Conservation (phyloP, 139 green algal species). For the Ettlia oleoabundans region DNA sequence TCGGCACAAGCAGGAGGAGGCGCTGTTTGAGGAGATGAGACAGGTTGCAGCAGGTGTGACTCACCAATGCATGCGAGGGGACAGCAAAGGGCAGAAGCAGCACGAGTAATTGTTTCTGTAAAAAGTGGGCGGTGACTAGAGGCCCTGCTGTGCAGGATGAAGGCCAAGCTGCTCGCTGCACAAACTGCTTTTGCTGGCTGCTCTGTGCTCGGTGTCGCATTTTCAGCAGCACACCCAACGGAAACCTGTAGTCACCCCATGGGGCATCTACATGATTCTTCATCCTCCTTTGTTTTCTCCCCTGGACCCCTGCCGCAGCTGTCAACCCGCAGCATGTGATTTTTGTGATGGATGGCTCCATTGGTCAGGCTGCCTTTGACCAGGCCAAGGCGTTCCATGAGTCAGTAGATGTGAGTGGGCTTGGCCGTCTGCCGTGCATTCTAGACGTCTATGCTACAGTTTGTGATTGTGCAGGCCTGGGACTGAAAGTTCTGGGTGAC, state of each 20-base stretch:
- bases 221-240: too few relatives aligned
- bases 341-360: slow-evolving; percentile 99
- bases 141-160: too few relatives aligned
- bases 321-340: slow-evolving; percentile 90
- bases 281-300: slow-evolving; percentile 46
- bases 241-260: too few relatives aligned
- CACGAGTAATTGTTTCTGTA: too few relatives aligned
- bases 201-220: too few relatives aligned
- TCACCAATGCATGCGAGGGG: background rate
- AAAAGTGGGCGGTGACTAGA: too few relatives aligned
- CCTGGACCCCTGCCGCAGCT: slow-evolving; percentile 55
- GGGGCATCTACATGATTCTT: too few relatives aligned
- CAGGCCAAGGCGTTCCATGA: slow-evolving; percentile 98
- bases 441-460: too few relatives aligned
- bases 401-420: slow-evolving; percentile 78
- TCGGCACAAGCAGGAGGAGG: slow-evolving; percentile 95
- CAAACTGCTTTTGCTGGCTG: too few relatives aligned
- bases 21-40: slow-evolving; percentile 99
- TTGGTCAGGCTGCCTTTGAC: slow-evolving; percentile 96
- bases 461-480: too few relatives aligned
- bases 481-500: too few relatives aligned
- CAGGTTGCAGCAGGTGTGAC: slow-evolving; percentile 60
- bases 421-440: background rate
- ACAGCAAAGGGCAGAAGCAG: background rate
- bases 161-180: too few relatives aligned